Evolutionary conservation across 2,329 filamentous ascomycete species (phyloP).

Genomic region (Cladophialophora bantiana): DNA sequence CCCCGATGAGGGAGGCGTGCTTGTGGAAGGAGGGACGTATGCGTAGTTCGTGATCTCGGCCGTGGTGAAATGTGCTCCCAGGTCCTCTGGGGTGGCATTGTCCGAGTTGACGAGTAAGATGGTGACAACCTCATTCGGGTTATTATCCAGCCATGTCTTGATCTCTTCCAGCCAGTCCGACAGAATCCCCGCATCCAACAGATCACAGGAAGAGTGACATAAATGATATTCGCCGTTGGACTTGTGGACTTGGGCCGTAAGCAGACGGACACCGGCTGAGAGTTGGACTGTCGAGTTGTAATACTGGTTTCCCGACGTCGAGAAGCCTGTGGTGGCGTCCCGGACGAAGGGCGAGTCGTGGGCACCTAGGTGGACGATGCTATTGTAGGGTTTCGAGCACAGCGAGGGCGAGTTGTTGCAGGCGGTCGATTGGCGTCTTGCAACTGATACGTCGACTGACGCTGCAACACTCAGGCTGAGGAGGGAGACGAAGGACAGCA

Average conservation of each 20-base stretch:
- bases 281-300: slow-evolving; percentile 75
- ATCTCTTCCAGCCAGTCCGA: slow-evolving; percentile 69
- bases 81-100: slow-evolving; percentile 60
- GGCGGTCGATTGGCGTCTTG: slow-evolving; percentile 49
- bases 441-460: slow-evolving; percentile 19
- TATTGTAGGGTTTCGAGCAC: slow-evolving; percentile 74
- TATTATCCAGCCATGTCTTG: slow-evolving; percentile 71
- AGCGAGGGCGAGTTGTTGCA: slow-evolving; percentile 84
- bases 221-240: slow-evolving; percentile 66
- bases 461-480: slow-evolving; percentile 28
- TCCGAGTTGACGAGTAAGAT: slow-evolving; percentile 76
- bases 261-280: slow-evolving; percentile 72
- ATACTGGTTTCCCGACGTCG: slow-evolving; percentile 72
- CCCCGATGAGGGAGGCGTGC: slow-evolving; percentile 46
- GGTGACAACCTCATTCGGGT: slow-evolving; percentile 78
- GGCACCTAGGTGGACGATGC: slow-evolving; percentile 78
- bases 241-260: slow-evolving; percentile 75
- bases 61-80: slow-evolving; percentile 62
- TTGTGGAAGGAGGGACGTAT: slow-evolving; percentile 61
- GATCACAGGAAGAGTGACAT: slow-evolving; percentile 72
- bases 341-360: slow-evolving; percentile 77
- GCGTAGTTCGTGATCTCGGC: slow-evolving; percentile 68
- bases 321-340: slow-evolving; percentile 67
- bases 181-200: slow-evolving; percentile 73
- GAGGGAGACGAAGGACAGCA: slow-evolving; percentile 26